Conservation (phyloP, 345 rosid species). For the Aquilaria sinensis region DNA sequence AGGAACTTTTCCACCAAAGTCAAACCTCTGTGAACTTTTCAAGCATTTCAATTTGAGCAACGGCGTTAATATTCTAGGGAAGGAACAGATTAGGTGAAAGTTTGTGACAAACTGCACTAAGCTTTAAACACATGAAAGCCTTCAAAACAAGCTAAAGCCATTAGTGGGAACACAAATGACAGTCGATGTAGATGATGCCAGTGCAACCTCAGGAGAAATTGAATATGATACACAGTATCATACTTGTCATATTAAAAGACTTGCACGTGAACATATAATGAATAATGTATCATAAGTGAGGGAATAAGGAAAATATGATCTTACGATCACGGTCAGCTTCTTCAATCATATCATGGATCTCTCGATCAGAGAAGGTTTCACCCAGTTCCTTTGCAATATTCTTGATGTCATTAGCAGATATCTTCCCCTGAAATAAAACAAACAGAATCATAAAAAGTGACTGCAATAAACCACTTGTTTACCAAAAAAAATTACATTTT, state of each 20-base stretch:
- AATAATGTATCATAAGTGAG: background rate
- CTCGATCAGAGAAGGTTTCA: conserved; percentile 59
- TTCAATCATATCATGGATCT: conserved; percentile 71
- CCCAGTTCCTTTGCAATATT: conserved; percentile 69
- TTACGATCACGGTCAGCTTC: conserved; percentile 86
- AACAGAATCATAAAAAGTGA: conserved; percentile 1
- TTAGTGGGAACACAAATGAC: background rate
- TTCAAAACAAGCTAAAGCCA: too few species aligned
- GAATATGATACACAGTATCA: background rate
- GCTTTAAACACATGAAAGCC: background rate
- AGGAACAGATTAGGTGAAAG: too few species aligned
- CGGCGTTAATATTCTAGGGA: too few species aligned
- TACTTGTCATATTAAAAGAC: background rate
- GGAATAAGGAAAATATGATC: conserved; percentile 11
- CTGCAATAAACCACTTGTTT: background rate
- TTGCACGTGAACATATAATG: background rate
- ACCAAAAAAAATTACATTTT: conserved; percentile 38
- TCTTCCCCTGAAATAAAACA: conserved; percentile 53
- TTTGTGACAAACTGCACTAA: background rate
- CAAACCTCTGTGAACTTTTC: too few species aligned
- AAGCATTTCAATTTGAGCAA: too few species aligned
- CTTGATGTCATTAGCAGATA: conserved; percentile 58
- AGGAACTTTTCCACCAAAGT: too few species aligned
- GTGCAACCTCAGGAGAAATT: background rate
- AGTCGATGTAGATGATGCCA: background rate